Conservation (phyloP, 2,329 filamentous ascomycete genomes). For the Penicillium brasilianum region DNA sequence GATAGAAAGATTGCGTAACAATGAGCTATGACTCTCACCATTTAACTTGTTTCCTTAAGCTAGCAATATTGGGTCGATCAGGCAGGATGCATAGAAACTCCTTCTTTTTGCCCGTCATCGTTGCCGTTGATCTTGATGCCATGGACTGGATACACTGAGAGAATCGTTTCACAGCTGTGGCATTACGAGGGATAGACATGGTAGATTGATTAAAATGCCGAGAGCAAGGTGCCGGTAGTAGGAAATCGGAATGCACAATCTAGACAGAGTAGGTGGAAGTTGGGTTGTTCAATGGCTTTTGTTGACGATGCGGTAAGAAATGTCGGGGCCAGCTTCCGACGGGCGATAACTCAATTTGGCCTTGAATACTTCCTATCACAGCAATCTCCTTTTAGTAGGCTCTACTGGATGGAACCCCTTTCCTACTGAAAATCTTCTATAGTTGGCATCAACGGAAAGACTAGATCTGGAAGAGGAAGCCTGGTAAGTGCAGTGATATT, state of each 20-base stretch:
- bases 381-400: too few species aligned
- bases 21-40: constrained; percentile 10
- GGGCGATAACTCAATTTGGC: not conserved
- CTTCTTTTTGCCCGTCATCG: constrained; percentile 9
- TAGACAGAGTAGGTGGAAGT: not conserved
- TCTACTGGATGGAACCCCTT: too few species aligned
- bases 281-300: not conserved
- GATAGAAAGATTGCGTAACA: not conserved
- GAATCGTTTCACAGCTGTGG: not conserved
- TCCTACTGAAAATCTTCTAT: too few species aligned
- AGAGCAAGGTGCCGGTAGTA: not conserved
- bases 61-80: constrained; percentile 20
- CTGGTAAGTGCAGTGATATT: too few species aligned
- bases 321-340: not conserved
- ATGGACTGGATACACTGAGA: too few species aligned
- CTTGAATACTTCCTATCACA: too few species aligned
- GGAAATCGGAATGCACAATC: not conserved
- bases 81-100: constrained; percentile 24
- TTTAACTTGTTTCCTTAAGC: constrained; percentile 16
- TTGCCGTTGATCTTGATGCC: not conserved
- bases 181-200: not conserved
- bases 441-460: too few species aligned
- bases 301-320: not conserved
- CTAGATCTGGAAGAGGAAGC: too few species aligned
- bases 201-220: not conserved